Evolutionary conservation across 257 asterid genomes (phyloP).

Genomic region (Scutellaria baicalensis): DNA sequence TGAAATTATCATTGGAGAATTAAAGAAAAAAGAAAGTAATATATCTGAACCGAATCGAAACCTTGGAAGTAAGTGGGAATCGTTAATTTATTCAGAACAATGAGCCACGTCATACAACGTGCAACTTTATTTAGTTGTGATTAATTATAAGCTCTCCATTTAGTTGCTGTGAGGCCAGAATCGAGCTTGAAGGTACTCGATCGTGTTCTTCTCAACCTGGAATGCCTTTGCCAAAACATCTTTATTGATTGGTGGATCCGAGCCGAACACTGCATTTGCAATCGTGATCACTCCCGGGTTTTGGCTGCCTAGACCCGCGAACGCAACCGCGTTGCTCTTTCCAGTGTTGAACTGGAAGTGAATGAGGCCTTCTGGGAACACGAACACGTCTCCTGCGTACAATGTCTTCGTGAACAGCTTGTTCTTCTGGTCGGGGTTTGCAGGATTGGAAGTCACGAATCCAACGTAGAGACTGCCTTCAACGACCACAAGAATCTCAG

Average conservation of each 20-base stretch:
- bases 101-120: too few relatives aligned
- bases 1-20: too few relatives aligned
- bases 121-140: too few relatives aligned
- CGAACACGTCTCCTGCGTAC: conserved; percentile 19
- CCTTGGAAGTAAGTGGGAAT: too few relatives aligned
- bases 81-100: too few relatives aligned
- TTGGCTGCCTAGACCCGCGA: conserved; percentile 28
- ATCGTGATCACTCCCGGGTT: conserved; percentile 28
- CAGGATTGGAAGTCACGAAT: conserved; percentile 29
- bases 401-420: conserved; percentile 15
- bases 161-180: not conserved
- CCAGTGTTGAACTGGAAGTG: conserved; percentile 25
- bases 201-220: conserved; percentile 11
- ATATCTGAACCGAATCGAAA: too few relatives aligned
- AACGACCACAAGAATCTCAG: conserved; percentile 9
- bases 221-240: conserved; percentile 17
- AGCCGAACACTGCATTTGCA: conserved; percentile 28
- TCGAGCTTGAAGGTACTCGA: conserved; percentile 2
- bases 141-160: too few relatives aligned
- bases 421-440: conserved; percentile 10
- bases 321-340: conserved; percentile 4
- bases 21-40: too few relatives aligned
- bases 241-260: conserved; percentile 16
- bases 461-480: conserved; percentile 27
- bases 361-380: conserved; percentile 27